These are phyloP conservation scores for Hermanozyma aechmeae DNA, from an alignment of 805 yeast genomes.

Conservation along the genomic window DNA sequence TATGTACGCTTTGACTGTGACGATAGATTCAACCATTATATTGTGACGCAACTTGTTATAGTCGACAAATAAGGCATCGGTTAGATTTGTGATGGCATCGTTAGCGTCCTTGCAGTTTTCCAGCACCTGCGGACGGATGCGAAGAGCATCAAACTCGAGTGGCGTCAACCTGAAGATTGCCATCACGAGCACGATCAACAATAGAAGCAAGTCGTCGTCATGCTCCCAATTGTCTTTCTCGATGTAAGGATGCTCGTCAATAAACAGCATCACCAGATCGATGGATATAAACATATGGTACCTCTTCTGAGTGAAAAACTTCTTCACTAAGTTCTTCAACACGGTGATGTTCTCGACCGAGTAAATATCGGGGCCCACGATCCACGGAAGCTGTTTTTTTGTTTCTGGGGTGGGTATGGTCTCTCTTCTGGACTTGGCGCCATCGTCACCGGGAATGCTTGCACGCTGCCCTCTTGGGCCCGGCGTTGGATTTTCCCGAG, in stretches of 20 bases:
- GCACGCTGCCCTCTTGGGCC: no score
- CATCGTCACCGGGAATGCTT: no score
- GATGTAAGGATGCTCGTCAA: slow-evolving; percentile 23
- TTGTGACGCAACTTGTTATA: slow-evolving; percentile 39
- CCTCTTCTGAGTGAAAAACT: slow-evolving; percentile 30
- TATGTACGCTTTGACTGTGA: slow-evolving; percentile 41
- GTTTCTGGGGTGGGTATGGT: no score
- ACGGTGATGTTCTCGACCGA: slow-evolving; percentile 19
- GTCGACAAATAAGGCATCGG: no score
- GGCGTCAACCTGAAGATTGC: slow-evolving; percentile 30
- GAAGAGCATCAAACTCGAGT: no score
- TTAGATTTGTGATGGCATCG: no score
- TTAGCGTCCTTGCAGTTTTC: no score
- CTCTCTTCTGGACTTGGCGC: no score
- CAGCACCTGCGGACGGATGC: no score
- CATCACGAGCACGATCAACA: slow-evolving; percentile 35
- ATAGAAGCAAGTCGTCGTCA: slow-evolving; percentile 39
- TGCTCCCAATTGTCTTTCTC: slow-evolving; percentile 34
- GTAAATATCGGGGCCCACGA: slow-evolving; percentile 7
- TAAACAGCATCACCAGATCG: slow-evolving; percentile 22
- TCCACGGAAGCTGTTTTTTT: slow-evolving; percentile 26
- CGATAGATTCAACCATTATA: slow-evolving; percentile 35
- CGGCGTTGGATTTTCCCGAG: no score
- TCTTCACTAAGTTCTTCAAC: slow-evolving; percentile 26
- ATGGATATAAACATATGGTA: slow-evolving; percentile 32